These are phyloP conservation scores for Harrya chromipes DNA, from an alignment of 768 basidiomycete genomes.

Conservation along the genomic window DNA sequence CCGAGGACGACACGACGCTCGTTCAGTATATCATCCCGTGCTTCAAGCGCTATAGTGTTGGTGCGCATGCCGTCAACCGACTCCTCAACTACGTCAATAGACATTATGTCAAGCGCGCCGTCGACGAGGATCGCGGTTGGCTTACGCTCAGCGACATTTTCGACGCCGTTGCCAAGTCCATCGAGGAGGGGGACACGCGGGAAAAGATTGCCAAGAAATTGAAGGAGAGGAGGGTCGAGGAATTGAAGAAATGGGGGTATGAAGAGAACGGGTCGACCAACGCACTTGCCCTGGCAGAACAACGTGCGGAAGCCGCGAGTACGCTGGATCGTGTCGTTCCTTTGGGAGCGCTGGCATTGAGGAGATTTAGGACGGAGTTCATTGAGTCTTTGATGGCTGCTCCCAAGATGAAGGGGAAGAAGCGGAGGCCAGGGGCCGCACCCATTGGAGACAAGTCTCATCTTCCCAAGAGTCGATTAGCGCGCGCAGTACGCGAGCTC, in stretches of 20 bases:
- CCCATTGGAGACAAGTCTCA: slow-evolving; percentile 34
- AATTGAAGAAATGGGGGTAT: slow-evolving; percentile 73
- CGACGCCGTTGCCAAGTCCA: slow-evolving; percentile 53
- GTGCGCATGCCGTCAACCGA: slow-evolving; percentile 65
- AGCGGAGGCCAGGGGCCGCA: slow-evolving; percentile 49
- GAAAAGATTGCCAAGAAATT: slow-evolving; percentile 57
- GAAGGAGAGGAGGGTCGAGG: slow-evolving; percentile 56
- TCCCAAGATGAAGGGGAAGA: slow-evolving; percentile 56
- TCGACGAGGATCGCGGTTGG: slow-evolving; percentile 81
- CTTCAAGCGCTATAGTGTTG: slow-evolving; percentile 67
- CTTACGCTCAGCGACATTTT: slow-evolving; percentile 63
- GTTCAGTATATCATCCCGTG: slow-evolving; percentile 68
- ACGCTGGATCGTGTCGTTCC: slow-evolving; percentile 62
- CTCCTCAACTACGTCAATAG: slow-evolving; percentile 71
- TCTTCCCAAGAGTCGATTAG: slow-evolving; percentile 61
- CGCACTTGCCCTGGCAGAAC: slow-evolving; percentile 54
- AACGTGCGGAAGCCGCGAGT: slow-evolving; percentile 74
- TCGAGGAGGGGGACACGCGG: slow-evolving; percentile 50
- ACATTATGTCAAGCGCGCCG: slow-evolving; percentile 71
- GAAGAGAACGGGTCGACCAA: slow-evolving; percentile 48
- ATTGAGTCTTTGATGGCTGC: slow-evolving; percentile 64
- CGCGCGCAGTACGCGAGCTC: slow-evolving; percentile 63
- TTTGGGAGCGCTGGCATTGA: slow-evolving; percentile 59
- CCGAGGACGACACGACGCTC: slow-evolving; percentile 62
- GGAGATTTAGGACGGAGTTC: slow-evolving; percentile 70